A percentile compares a stretch with the other conserved stretches of the same genome.
Evolutionary conservation across 2,329 filamentous ascomycete species (phyloP).

Genomic region (Fonsecaea nubica): DNA sequence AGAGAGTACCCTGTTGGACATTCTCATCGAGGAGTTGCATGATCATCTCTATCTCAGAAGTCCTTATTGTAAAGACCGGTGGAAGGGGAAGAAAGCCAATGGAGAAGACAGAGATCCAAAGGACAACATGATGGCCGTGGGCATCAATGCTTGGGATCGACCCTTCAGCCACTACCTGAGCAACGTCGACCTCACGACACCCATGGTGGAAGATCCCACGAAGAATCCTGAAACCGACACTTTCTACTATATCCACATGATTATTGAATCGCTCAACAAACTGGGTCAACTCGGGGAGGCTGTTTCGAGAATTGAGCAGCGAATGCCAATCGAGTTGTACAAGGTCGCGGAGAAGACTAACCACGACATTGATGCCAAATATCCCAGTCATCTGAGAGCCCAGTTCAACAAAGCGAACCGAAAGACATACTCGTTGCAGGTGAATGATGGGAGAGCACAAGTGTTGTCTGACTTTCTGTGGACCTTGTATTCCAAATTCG

Average conservation of each 20-base stretch:
- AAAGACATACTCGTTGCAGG: conserved; percentile 68
- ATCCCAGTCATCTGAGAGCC: conserved; percentile 76
- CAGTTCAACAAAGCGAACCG: conserved; percentile 55
- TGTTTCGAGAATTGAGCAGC: conserved; percentile 88
- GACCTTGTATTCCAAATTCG: conserved; percentile 94
- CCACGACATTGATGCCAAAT: conserved; percentile 87
- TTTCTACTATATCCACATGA: conserved; percentile 86
- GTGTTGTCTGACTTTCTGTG: conserved; percentile 91
- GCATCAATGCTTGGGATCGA: conserved; percentile 56
- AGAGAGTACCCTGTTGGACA: conserved; percentile 89
- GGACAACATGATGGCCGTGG: conserved; percentile 33
- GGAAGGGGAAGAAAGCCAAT: conserved; percentile 72
- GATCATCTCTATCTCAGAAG: conserved; percentile 98
- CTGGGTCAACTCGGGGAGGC: conserved; percentile 84
- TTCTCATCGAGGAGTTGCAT: conserved; percentile 94
- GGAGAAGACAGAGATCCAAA: conserved; percentile 43
- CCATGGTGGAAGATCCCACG: conserved; percentile 82
- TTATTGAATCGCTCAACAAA: conserved; percentile 89
- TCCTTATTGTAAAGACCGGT: conserved; percentile 94
- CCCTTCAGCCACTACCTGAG: conserved; percentile 64
- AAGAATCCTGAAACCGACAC: conserved; percentile 95
- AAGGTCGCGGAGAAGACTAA: conserved; percentile 93
- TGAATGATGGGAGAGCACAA: conserved; percentile 78
- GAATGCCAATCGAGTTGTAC: conserved; percentile 92
- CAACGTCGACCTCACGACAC: conserved; percentile 59